Evolutionary conservation across 108 stramenopile species (phyloP).

Genomic region (Cyclotella kingstonii): DNA sequence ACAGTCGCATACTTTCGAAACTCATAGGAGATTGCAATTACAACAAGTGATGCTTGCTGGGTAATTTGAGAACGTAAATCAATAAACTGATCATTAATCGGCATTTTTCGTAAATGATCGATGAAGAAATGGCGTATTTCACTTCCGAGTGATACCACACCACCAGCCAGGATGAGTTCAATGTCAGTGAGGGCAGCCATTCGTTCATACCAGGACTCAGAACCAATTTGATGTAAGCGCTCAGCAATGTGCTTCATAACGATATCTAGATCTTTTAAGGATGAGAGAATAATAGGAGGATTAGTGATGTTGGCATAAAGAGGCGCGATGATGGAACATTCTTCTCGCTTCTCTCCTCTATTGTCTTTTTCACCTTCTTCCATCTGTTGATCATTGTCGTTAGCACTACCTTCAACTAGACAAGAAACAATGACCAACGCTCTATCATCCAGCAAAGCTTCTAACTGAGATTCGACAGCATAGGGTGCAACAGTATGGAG

Average conservation of each 20-base stretch:
- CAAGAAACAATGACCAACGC: constrained; percentile 13
- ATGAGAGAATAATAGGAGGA: constrained; percentile 14
- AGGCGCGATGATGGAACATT: constrained; percentile 19
- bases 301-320: constrained; percentile 23
- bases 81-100: constrained; percentile 36
- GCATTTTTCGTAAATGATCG: constrained; percentile 39
- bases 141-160: neutral
- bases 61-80: constrained; percentile 54
- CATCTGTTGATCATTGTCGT: neutral
- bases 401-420: constrained; percentile 1
- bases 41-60: constrained; percentile 30
- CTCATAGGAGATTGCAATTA: constrained; percentile 24
- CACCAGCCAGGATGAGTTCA: constrained; percentile 46
- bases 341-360: neutral
- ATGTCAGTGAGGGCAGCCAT: constrained; percentile 33
- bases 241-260: constrained; percentile 20
- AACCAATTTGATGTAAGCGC: constrained; percentile 18
- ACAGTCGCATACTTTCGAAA: constrained; percentile 23
- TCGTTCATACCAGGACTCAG: constrained; percentile 46
- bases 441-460: constrained; percentile 32
- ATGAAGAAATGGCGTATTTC: constrained; percentile 36
- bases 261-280: constrained; percentile 27
- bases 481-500: constrained; percentile 24
- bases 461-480: constrained; percentile 41
- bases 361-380: neutral